These are phyloP conservation scores for Candida chilensis DNA, from an alignment of 805 yeast species.

Conservation along the genomic window DNA sequence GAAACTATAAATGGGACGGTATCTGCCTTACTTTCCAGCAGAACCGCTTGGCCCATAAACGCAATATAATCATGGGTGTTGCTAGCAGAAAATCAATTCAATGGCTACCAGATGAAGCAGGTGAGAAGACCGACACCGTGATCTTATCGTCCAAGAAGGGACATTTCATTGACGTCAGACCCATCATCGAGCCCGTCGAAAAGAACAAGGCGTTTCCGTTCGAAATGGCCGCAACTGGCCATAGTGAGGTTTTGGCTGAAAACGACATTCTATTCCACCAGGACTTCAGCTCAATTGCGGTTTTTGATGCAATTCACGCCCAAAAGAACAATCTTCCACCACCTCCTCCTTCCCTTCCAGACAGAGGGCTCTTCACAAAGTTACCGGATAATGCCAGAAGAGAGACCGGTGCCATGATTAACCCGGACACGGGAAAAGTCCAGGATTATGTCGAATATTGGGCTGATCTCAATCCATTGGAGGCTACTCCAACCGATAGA, in stretches of 20 bases:
- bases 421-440: constrained; percentile 28
- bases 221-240: constrained; percentile 54
- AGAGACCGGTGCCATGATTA: constrained; percentile 42
- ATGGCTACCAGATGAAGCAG: constrained; percentile 23
- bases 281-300: constrained; percentile 29
- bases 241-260: constrained; percentile 25
- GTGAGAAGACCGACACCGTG: constrained; percentile 21
- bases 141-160: constrained; percentile 18
- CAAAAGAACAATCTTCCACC: constrained; percentile 1
- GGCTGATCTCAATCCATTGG: constrained; percentile 36
- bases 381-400: constrained; percentile 29
- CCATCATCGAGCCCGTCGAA: too few relatives aligned
- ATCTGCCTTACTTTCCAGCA: too few relatives aligned
- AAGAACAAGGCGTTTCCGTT: constrained; percentile 29
- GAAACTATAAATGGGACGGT: too few relatives aligned
- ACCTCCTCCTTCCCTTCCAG: constrained; percentile 15
- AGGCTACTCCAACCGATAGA: constrained; percentile 15
- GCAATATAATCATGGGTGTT: constrained; percentile 19
- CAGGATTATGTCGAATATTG: constrained; percentile 45
- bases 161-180: constrained; percentile 26
- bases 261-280: constrained; percentile 28
- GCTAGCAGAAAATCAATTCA: constrained; percentile 24
- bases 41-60: too few relatives aligned
- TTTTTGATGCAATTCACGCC: constrained; percentile 8
- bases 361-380: constrained; percentile 34